Evolutionary conservation across 2,329 filamentous ascomycete species (phyloP).

Genomic region (Ophidiomyces ophidiicola): DNA sequence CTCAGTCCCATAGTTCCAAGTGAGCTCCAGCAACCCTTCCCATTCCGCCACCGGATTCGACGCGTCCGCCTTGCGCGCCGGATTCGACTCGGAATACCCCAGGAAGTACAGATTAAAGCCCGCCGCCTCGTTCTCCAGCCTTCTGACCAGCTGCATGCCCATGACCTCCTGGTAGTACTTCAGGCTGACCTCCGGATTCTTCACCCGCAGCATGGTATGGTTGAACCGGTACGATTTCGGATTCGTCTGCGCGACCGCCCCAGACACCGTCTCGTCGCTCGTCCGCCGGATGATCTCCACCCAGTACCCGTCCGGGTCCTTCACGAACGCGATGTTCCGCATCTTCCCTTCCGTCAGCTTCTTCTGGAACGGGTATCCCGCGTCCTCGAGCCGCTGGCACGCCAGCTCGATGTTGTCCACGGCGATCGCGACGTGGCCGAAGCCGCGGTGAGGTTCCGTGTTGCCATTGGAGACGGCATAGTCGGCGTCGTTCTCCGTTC

Average conservation of each 20-base stretch:
- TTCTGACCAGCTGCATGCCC: slow-evolving; percentile 75
- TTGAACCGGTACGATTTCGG: slow-evolving; percentile 57
- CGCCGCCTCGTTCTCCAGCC: slow-evolving; percentile 53
- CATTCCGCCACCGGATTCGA: slow-evolving; percentile 51
- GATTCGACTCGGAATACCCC: slow-evolving; percentile 55
- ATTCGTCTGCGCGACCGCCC: slow-evolving; percentile 52
- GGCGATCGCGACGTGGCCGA: slow-evolving; percentile 75
- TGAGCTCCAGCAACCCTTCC: slow-evolving; percentile 81
- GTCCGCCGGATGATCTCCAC: slow-evolving; percentile 51
- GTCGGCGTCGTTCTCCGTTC: slow-evolving; percentile 70
- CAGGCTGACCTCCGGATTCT: slow-evolving; percentile 60
- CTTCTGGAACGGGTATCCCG: slow-evolving; percentile 91
- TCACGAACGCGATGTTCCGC: slow-evolving; percentile 75
- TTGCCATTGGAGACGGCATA: slow-evolving; percentile 84
- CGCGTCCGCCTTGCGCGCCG: slow-evolving; percentile 39
- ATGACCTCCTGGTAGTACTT: slow-evolving; percentile 75
- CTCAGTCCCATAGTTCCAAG: slow-evolving; percentile 67
- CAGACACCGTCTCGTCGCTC: slow-evolving; percentile 49
- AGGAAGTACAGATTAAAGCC: slow-evolving; percentile 90
- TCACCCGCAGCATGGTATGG: slow-evolving; percentile 77
- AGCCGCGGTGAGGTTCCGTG: slow-evolving; percentile 69
- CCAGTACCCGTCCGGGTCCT: slow-evolving; percentile 80
- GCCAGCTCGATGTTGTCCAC: slow-evolving; percentile 79
- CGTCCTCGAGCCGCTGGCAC: slow-evolving; percentile 78
- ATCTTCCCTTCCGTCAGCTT: slow-evolving; percentile 79